phyloP scores from a whole-genome alignment of 768 basidiomycete species.

The Mycena pura region DNA sequence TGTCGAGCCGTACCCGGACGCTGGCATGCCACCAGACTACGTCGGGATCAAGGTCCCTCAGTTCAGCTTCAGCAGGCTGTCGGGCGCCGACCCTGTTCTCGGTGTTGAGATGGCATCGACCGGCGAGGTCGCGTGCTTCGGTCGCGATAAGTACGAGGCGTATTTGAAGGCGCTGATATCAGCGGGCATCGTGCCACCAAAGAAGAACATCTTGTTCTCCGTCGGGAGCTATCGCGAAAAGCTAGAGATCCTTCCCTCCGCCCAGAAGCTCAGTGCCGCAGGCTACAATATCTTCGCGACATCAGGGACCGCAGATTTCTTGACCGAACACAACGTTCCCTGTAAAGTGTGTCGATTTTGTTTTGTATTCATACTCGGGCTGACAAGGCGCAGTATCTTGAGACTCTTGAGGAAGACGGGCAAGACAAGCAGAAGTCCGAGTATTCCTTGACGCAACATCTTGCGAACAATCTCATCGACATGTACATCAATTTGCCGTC shows the following conservation, averaged over 20 bases:
- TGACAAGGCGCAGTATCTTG: conserved; percentile 70
- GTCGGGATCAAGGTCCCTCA: conserved; percentile 99
- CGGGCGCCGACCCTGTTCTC: conserved; percentile 95
- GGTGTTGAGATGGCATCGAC: conserved; percentile 99
- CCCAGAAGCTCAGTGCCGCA: conserved; percentile 91
- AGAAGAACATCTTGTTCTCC: conserved; percentile 97
- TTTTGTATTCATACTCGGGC: neutral
- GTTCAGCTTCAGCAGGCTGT: conserved; percentile 96
- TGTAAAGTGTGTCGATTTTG: conserved; percentile 72
- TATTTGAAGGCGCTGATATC: conserved; percentile 97
- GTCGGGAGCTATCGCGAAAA: conserved; percentile 98
- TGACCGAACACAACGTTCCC: conserved; percentile 94
- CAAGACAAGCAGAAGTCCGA: conserved; percentile 89
- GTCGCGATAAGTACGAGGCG: conserved; percentile 96
- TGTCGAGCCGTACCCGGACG: conserved; percentile 89
- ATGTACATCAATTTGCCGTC: conserved; percentile 99
- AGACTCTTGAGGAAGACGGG: conserved; percentile 80
- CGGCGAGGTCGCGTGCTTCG: conserved; percentile 99
- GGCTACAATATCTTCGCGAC: conserved; percentile 98
- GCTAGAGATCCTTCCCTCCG: conserved; percentile 91
- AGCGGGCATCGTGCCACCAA: conserved; percentile 91
- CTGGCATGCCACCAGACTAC: conserved; percentile 88
- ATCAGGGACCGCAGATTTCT: conserved; percentile 95
- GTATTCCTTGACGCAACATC: conserved; percentile 95
- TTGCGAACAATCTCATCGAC: conserved; percentile 97